A percentile compares a stretch with the other conserved stretches of the same genome.
These are phyloP conservation scores for Lathyrus oleraceus DNA, from an alignment of 306 rosid species.

Conservation along the genomic window DNA sequence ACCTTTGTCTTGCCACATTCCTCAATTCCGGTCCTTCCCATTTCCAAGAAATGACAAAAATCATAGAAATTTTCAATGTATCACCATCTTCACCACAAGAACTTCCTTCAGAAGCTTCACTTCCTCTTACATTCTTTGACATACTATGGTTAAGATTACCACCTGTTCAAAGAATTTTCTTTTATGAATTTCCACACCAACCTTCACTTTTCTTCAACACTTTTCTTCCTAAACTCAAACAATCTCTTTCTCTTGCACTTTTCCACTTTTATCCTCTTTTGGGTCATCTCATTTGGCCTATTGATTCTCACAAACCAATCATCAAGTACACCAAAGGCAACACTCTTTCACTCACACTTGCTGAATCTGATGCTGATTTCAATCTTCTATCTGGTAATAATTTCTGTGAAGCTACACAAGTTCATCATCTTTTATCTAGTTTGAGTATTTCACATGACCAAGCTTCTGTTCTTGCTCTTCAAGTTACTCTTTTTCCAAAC, in stretches of 20 bases:
- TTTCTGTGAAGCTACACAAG: conserved; percentile 26
- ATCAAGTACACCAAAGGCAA: conserved; percentile 8
- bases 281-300: conserved; percentile 42
- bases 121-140: conserved; percentile 52
- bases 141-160: conserved; percentile 42
- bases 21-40: conserved; percentile 24
- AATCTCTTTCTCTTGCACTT: conserved; percentile 40
- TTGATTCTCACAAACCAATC: conserved; percentile 33
- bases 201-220: neutral
- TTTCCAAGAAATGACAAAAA: neutral
- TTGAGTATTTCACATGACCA: conserved; percentile 31
- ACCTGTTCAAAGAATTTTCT: conserved; percentile 42
- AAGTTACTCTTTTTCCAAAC: conserved; percentile 49
- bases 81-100: conserved; percentile 17
- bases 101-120: neutral
- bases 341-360: conserved; percentile 37
- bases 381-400: conserved; percentile 20
- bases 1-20: conserved; percentile 28
- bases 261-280: conserved; percentile 38
- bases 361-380: conserved; percentile 46
- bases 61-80: neutral
- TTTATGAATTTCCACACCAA: conserved; percentile 38
- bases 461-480: conserved; percentile 39
- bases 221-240: conserved; percentile 45
- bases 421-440: conserved; percentile 42